phyloP scores from a whole-genome alignment of 2,329 filamentous ascomycete species.

The Botryotinia convoluta region DNA sequence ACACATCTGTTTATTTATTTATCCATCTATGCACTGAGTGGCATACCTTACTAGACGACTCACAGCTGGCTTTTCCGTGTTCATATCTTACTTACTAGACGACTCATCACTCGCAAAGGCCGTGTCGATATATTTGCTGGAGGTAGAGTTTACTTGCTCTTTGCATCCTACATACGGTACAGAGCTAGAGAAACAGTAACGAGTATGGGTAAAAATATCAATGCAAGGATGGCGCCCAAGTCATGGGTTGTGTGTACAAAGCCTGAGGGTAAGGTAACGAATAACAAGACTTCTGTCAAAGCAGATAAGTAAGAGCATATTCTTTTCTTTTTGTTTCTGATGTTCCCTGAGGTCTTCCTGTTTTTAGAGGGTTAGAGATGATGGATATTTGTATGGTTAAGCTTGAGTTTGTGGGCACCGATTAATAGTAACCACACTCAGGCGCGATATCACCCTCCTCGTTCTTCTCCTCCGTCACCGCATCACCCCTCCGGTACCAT shows the following conservation, averaged over 20 bases:
- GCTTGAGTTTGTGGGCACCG: not conserved
- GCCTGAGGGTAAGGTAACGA: not conserved
- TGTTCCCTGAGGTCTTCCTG: not conserved
- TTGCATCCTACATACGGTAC: not conserved
- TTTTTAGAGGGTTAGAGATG: accelerated
- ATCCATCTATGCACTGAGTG: not conserved
- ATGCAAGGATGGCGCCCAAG: not conserved
- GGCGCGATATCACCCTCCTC: conserved; percentile 24
- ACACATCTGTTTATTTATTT: not conserved
- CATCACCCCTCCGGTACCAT: conserved; percentile 26
- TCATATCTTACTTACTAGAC: not conserved
- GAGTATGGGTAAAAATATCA: not conserved
- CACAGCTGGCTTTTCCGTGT: not conserved
- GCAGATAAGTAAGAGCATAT: not conserved
- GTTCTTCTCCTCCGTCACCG: conserved; percentile 27
- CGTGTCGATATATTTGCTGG: not conserved
- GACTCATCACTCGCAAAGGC: not conserved
- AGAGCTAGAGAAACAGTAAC: not conserved
- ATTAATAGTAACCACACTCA: not conserved
- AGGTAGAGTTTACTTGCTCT: not conserved
- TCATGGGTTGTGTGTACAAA: not conserved
- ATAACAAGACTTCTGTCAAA: not conserved
- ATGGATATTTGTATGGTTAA: not conserved
- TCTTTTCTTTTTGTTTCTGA: not conserved
- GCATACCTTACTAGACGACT: not conserved